These are phyloP conservation scores for Gracilariopsis chorda DNA, from an alignment of 23 red algal genomes.

Conservation along the genomic window DNA sequence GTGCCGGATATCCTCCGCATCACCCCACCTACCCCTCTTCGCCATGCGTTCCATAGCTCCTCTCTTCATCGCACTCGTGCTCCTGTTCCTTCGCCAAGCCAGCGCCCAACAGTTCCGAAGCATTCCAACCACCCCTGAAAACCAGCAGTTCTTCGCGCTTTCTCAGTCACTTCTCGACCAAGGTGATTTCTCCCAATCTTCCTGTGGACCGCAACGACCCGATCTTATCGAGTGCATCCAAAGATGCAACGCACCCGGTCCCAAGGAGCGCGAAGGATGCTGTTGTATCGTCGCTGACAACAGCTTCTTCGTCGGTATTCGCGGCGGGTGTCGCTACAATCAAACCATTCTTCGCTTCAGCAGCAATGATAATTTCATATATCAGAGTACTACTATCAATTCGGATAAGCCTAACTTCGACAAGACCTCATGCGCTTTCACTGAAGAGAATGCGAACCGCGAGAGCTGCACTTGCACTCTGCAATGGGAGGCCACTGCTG, in stretches of 20 bases:
- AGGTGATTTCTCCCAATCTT: background rate
- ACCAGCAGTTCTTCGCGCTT: constrained; percentile 10
- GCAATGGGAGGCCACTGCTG: background rate
- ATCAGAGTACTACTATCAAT: background rate
- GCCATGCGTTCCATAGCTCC: background rate
- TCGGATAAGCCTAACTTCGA: background rate
- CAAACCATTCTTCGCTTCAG: background rate
- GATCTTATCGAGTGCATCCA: background rate
- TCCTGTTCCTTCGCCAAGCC: background rate
- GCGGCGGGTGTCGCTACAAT: constrained; percentile 9
- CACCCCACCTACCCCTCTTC: background rate
- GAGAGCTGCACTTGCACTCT: constrained; percentile 5
- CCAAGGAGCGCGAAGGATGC: background rate
- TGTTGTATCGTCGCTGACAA: background rate
- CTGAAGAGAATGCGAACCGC: background rate
- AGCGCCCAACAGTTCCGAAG: background rate
- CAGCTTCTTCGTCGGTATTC: background rate
- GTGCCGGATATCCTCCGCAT: constrained; percentile 34
- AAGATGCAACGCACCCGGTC: constrained; percentile 1
- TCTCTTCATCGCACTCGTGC: background rate
- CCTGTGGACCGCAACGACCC: background rate
- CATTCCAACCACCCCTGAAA: background rate
- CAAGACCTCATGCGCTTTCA: background rate
- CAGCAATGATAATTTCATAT: background rate
- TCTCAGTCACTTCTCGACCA: background rate